Evolutionary conservation across 169 alveolate species (phyloP), one percentile per base, ranked within the genome.

Genomic region (Eimeria acervulina): DNA sequence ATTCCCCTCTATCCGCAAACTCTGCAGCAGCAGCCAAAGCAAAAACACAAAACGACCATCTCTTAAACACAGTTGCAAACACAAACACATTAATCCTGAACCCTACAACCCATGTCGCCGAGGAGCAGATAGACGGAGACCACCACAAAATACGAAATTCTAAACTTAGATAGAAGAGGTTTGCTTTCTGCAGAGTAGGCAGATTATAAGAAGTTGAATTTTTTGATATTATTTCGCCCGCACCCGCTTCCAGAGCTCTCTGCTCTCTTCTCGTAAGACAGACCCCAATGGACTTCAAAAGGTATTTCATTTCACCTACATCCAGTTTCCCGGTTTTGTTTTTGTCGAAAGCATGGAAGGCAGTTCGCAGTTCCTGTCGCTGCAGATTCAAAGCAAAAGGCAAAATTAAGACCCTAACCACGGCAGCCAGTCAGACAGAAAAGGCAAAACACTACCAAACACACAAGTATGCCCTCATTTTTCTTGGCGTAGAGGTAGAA

Each of bases 221-320:
- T 10, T 28, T 10, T 0, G 19, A 4, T 1, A 26, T 2, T 21
- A n/a, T 17, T 38, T 23, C 23, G 19, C 17, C 33, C 92, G 52
- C 59, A 40, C 92, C 92, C n/a, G 92, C 92, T 59, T 84, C 92
- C 7, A 84, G 76, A 26, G 92, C 92, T 59, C 55, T 84, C 13
- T 84, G 78, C 15, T 84, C 92, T 55, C 92, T 51, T 84, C 78
- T 51, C 12, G 92, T 26, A 13, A 84, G 96, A 19, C 81, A 70
- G 47, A 89, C 95, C 1, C 97, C 97, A 61, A 95, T 95, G 38
- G 97, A 95, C 94, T 95, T 89, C 31, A 95, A 90, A 51, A 95
- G 88, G 36, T 63, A 95, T 8, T 74, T 66, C 74, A 95, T 76
- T 12, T 74, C 84, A 0, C 31, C 19, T 38, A 84, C 44, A 36